phyloP scores from a whole-genome alignment of 805 yeast species.

The Saccharomyces mikatae region DNA sequence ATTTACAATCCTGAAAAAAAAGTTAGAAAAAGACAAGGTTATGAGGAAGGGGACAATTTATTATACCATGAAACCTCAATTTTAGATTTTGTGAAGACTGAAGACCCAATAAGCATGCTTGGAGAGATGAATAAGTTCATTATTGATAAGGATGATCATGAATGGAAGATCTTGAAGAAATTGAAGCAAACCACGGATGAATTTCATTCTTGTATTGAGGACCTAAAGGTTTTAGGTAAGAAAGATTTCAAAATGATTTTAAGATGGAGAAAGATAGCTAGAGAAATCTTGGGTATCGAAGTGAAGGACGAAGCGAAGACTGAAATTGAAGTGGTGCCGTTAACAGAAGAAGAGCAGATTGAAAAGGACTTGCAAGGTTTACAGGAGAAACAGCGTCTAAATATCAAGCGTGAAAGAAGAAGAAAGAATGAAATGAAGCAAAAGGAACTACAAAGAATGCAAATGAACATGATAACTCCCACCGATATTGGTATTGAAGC shows the following conservation, averaged over 20 bases:
- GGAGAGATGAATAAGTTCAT: slow-evolving; percentile 65
- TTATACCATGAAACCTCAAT: slow-evolving; percentile 64
- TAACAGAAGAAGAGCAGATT: slow-evolving; percentile 83
- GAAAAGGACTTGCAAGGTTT: slow-evolving; percentile 76
- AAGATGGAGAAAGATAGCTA: slow-evolving; percentile 82
- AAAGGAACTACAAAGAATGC: slow-evolving; percentile 83
- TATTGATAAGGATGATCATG: slow-evolving; percentile 51
- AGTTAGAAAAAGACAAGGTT: slow-evolving; percentile 88
- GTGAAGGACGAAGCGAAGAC: slow-evolving; percentile 40
- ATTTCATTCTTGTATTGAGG: slow-evolving; percentile 75
- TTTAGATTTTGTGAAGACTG: slow-evolving; percentile 72
- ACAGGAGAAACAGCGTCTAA: slow-evolving; percentile 60
- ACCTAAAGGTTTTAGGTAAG: slow-evolving; percentile 86
- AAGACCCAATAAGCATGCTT: slow-evolving; percentile 74
- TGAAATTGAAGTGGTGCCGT: slow-evolving; percentile 55
- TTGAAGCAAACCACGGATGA: slow-evolving; percentile 74
- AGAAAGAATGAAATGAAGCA: slow-evolving; percentile 74
- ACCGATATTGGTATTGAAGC: slow-evolving; percentile 91
- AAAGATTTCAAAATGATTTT: slow-evolving; percentile 82
- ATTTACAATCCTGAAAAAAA: slow-evolving; percentile 91
- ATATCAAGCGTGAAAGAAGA: slow-evolving; percentile 73
- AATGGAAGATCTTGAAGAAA: slow-evolving; percentile 63
- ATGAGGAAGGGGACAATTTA: slow-evolving; percentile 83
- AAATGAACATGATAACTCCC: slow-evolving; percentile 92
- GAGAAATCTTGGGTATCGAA: slow-evolving; percentile 65